Evolutionary conservation across 306 rosid species (phyloP), one percentile per base, ranked within the genome.

Genomic region (Herpetospermum pedunculosum): DNA sequence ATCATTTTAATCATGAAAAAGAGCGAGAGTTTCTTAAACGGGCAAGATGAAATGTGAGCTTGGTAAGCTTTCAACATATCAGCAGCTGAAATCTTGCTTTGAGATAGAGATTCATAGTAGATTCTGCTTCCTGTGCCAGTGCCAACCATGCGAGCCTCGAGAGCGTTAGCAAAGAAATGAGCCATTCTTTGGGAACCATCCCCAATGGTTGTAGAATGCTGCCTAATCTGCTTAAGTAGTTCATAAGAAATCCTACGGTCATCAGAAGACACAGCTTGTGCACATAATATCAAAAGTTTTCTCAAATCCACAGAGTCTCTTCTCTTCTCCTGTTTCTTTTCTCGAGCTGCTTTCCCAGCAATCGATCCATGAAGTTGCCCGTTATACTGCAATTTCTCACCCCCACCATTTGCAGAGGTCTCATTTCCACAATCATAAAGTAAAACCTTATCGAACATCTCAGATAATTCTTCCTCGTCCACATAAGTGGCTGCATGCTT

Each of bases 391-490:
- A 60, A 1, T 54, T 35, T 59, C 35, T 55, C 72, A 13, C 44
- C 64, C 9, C 62, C 58, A 59, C 41, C 83, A 74, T 64, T 43
- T 18, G 67, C 58, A 58, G 57, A 21, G 38, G 26, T 12, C 29
- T 12, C 53, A 10, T 75, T 43, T 43, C 38, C 73, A 25, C 65
- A 83, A 72, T 77, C 80, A 80, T 77, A 69, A 11, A 87, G 54
- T 21, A 87, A 79, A 23, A 87, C 91, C 63, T 37, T 21, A 38
- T 87, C 91, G 18, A 82, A 87, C 77, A 87, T 82, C 0, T 84
- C 88, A 19, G 88, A 78, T 72, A 84, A 37, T 59, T 82, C 87
- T 71, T 77, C 78, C 80, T 84, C 91, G 40, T 84, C 88, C 70
- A 48, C 79, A 60, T 64, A 54, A 47, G 77, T 82, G 0, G 87